Conservation (phyloP, 306 rosid genomes). For the Inga leiocalycina region DNA sequence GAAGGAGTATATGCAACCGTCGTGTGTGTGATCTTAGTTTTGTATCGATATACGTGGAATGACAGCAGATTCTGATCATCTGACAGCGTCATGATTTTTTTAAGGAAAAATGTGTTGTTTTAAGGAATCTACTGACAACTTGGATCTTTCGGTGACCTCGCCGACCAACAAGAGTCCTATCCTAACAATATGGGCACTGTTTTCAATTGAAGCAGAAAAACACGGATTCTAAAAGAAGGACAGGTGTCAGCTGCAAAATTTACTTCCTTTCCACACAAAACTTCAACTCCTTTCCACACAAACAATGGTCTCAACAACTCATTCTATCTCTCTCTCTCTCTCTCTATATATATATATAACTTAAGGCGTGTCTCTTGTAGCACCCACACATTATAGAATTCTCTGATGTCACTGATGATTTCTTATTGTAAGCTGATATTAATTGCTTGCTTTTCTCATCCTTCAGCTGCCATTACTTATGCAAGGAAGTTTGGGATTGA, state of each 20-base stretch:
- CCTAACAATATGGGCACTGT: not conserved
- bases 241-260: conserved; percentile 28
- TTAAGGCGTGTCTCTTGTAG: not conserved
- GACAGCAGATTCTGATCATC: not conserved
- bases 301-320: not conserved
- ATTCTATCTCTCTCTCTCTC: no score
- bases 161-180: not conserved
- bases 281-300: not conserved
- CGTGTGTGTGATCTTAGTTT: not conserved
- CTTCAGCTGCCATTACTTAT: conserved; percentile 29
- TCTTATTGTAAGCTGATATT: conserved; percentile 30
- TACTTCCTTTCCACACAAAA: conserved; percentile 1
- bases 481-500: conserved; percentile 40
- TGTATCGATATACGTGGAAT: not conserved
- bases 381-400: not conserved
- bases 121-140: not conserved
- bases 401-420: conserved; percentile 29
- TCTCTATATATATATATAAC: not conserved
- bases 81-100: not conserved
- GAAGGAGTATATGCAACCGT: not conserved
- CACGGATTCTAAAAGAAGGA: conserved; percentile 39
- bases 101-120: not conserved
- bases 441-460: conserved; percentile 34
- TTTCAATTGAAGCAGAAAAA: not conserved
- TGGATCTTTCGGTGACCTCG: not conserved